phyloP scores from a whole-genome alignment of 2,329 filamentous ascomycete species.

The Geosmithia flava region DNA sequence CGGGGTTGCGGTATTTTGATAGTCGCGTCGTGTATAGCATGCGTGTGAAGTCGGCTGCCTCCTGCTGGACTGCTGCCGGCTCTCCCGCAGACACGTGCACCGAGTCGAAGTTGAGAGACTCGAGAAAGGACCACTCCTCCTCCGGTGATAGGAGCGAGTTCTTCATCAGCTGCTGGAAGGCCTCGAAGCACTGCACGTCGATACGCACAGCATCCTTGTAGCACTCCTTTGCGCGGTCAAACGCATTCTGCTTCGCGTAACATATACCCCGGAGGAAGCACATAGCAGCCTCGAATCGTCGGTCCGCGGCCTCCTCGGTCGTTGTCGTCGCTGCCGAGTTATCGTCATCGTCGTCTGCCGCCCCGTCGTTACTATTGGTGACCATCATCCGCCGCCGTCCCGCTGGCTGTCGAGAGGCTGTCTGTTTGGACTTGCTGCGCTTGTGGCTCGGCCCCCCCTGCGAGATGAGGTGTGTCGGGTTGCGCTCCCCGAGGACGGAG shows the following conservation, averaged over 20 bases:
- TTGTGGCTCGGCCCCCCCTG: constrained; percentile 28
- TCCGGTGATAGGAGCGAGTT: constrained; percentile 84
- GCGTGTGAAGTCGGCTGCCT: constrained; percentile 86
- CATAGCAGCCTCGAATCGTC: constrained; percentile 92
- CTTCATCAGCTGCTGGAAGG: constrained; percentile 95
- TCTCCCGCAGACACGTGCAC: constrained; percentile 55
- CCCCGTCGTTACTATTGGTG: constrained; percentile 12
- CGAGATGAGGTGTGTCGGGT: constrained; percentile 76
- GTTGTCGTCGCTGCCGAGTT: constrained; percentile 22
- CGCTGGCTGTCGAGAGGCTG: constrained; percentile 3
- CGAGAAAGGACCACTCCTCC: constrained; percentile 82
- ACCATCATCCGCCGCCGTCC: constrained; percentile 9
- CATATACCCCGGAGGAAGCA: constrained; percentile 89
- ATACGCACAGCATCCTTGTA: constrained; percentile 97
- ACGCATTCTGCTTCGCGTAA: constrained; percentile 93
- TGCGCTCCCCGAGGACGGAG: constrained; percentile 76
- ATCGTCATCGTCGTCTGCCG: constrained; percentile 44
- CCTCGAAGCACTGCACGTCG: constrained; percentile 96
- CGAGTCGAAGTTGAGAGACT: constrained; percentile 81
- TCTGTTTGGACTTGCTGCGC: constrained; percentile 13
- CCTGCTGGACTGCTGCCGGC: constrained; percentile 53
- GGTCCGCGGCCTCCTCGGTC: constrained; percentile 51
- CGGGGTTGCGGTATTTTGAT: constrained; percentile 86
- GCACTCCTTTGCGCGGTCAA: constrained; percentile 93
- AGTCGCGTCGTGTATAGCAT: constrained; percentile 93